Evolutionary conservation across 495 filamentous ascomycete genomes (phyloP), one percentile per base, ranked within the genome.

Genomic region (Aspergillus conjunctus): DNA sequence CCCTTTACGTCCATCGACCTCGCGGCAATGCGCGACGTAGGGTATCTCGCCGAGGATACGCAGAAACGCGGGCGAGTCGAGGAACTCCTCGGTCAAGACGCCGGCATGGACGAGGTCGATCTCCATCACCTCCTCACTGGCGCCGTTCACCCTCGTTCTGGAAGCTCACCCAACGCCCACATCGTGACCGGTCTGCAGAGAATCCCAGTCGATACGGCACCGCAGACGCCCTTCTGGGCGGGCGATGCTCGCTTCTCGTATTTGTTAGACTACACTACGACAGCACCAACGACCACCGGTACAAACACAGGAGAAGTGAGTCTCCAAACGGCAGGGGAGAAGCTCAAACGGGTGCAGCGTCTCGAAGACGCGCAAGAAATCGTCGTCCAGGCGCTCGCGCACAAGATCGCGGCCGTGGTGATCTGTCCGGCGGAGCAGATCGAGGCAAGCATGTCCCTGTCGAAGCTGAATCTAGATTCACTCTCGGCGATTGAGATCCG

Each of bases 341-440:
- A 17, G 18, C 44, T 48, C 17, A 48, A 48, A 48, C 44, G 17
- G n/a, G 44, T 21, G 10, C 44, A 48, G 5, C n/a, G 18, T 11
- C 44, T 21, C 10, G 5, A 14, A 7, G 44, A 48, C 17, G 44
- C 44, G 7, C n/a, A 21, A 7, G 44, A 48, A 2, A 48, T 48
- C 6, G 44, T 48, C n/a, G 44, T 48, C 4, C 21, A 6, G 4
- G 44, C 44, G 44, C 17, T 48, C n/a, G 44, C 44, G 17, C 44
- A 48, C 44, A 48, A 48, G 20, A 48, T 48, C 44, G 44, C 44
- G 10, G 44, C 44, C 17, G 44, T 48, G 18, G 44, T 48, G 18
- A 48, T 48, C 20, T 48, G 44, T 22, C 44, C 44, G 10, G 44
- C 18, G 7, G 44, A 48, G 10, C n/a, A 48, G n/a, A 48, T 48